Evolutionary conservation across 2,329 filamentous ascomycete species (phyloP), one percentile per base, ranked within the genome.

Genomic region (Monilinia aucupariae): DNA sequence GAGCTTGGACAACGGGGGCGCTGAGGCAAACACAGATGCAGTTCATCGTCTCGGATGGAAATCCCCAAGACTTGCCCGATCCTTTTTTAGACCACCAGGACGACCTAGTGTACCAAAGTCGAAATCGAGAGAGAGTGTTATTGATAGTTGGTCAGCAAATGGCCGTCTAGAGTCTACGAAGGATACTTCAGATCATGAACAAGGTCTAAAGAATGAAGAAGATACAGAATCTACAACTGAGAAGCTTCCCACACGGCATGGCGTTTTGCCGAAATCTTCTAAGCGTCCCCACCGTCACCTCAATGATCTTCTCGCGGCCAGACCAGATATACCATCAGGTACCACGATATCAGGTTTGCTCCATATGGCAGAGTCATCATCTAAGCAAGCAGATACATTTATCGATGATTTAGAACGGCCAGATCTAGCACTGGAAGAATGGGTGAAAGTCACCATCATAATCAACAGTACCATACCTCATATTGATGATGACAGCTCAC

Each of bases 391-490:
- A 25, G 34, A 62, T 22, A 49, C 43, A 2, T 59, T 59, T 34
- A 22, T 58, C 27, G 39, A 51, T 5, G 25, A 62, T 27, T 30
- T 59, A 15, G 52, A 62, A 10, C 32, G 53, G 22, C 61, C 37
- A 45, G 61, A 62, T 43, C 7, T 62, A 15, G 61, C 61, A 43
- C 15, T 59, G 32, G 22, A 59, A 22, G 32, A 58, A 41, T 62
- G 53, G 52, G 53, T n/a, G 1, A 62, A 56, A 22, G 45, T 39
- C 17, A 25, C 7, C 3, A 25, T 34, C n/a, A 37, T 50, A 25
- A 12, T 37, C 1, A 25, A 43, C 8, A 13, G 22, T 12, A 20
- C n/a, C 32, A 59, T 59, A n/a, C 61, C 53, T 3, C 7, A 25
- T 7, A 25, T 34, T 43, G n/a, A 27, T 25, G 61, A 37, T 6